phyloP scores from a whole-genome alignment of 2,329 filamentous ascomycete species.

The Plenodomus lindquistii region DNA sequence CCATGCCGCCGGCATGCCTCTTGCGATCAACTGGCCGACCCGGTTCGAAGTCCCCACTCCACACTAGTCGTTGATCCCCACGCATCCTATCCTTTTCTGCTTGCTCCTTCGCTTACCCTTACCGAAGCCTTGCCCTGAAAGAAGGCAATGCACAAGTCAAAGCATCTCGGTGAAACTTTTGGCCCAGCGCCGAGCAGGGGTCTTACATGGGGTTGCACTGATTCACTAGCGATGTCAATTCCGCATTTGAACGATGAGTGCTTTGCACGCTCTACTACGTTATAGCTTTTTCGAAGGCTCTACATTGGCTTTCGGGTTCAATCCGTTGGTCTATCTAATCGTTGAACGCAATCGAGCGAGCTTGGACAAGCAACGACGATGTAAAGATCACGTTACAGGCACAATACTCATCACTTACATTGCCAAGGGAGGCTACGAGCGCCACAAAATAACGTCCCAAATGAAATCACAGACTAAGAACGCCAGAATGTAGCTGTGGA shows the following conservation, averaged over 20 bases:
- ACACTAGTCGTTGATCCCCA: background rate
- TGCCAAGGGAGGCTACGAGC: background rate
- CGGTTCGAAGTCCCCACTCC: background rate
- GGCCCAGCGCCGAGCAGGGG: background rate
- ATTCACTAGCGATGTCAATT: background rate
- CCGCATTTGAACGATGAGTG: too few species aligned
- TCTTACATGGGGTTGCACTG: background rate
- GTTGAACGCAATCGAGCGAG: too few species aligned
- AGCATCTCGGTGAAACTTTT: background rate
- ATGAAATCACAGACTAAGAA: background rate
- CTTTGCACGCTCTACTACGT: too few species aligned
- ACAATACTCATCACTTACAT: background rate
- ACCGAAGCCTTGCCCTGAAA: background rate
- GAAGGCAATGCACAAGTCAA: background rate
- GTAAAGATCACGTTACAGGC: background rate
- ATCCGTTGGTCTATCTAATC: too few species aligned
- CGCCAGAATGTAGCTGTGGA: conserved; percentile 1
- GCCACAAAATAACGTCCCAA: conserved; percentile 8
- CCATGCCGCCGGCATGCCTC: background rate
- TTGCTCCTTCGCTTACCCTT: background rate
- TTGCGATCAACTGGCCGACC: background rate
- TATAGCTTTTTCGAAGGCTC: too few species aligned
- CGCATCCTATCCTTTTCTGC: background rate
- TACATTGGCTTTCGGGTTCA: too few species aligned
- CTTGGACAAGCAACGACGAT: background rate